phyloP scores from a whole-genome alignment of 1,139 yeast genomes.

The Sugiyamaella neomexicana region DNA sequence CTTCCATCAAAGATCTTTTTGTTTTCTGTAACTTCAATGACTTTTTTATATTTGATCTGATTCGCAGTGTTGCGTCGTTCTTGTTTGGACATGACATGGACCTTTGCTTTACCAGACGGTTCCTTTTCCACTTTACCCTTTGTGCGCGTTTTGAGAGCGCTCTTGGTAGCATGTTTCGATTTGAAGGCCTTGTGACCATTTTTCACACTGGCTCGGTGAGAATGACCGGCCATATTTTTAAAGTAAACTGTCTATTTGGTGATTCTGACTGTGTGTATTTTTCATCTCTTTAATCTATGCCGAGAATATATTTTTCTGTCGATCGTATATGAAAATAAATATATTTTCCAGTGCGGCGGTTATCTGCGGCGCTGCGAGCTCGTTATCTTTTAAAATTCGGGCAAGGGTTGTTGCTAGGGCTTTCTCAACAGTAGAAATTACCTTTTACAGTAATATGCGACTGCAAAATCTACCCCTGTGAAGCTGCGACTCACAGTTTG shows the following conservation, averaged over 20 bases:
- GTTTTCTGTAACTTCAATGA: slow-evolving; percentile 46
- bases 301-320: slow-evolving; percentile 10
- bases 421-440: background rate
- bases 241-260: background rate
- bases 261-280: no score
- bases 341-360: slow-evolving; percentile 9
- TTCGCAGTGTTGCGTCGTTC: slow-evolving; percentile 79
- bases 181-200: slow-evolving; percentile 88
- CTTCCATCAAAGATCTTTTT: slow-evolving; percentile 78
- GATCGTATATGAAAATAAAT: background rate
- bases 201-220: slow-evolving; percentile 77
- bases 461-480: background rate
- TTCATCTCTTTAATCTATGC: no score
- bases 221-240: slow-evolving; percentile 20
- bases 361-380: slow-evolving; percentile 4
- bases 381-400: slow-evolving; percentile 2
- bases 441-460: slow-evolving; percentile 9
- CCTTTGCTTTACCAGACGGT: slow-evolving; percentile 41
- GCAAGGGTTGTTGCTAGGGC: background rate
- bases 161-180: slow-evolving; percentile 88
- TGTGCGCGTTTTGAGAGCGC: slow-evolving; percentile 70
- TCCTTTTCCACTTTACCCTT: slow-evolving; percentile 89
- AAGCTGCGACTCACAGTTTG: background rate
- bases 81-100: slow-evolving; percentile 51
- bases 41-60: slow-evolving; percentile 76